Evolutionary conservation across 2,329 filamentous ascomycete species (phyloP).

Genomic region (Fusarium caatingaense): DNA sequence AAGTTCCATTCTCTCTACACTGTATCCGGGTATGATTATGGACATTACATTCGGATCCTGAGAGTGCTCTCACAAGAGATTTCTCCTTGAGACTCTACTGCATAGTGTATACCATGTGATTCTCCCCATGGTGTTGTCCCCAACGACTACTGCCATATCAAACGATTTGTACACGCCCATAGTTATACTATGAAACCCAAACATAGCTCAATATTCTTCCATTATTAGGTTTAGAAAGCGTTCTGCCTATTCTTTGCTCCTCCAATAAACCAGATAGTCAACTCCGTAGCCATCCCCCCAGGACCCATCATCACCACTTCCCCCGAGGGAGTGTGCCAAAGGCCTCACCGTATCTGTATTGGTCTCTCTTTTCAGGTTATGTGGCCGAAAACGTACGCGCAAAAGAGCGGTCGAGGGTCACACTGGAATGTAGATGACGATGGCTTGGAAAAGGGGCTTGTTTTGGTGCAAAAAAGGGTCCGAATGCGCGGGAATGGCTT

Average conservation of each 20-base stretch:
- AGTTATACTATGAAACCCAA: neutral
- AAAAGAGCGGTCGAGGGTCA: slow-evolving; percentile 17
- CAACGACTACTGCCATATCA: neutral
- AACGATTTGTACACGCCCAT: slow-evolving; percentile 3
- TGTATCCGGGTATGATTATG: slow-evolving; percentile 14
- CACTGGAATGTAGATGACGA: slow-evolving; percentile 37
- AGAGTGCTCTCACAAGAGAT: neutral
- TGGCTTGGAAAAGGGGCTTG: neutral
- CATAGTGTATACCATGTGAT: neutral
- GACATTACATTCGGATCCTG: neutral
- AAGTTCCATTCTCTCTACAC: neutral
- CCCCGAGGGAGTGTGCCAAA: neutral
- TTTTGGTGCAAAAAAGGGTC: slow-evolving; percentile 1
- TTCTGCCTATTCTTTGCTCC: neutral
- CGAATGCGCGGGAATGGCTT: slow-evolving; percentile 13
- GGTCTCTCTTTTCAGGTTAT: neutral
- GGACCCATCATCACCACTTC: neutral
- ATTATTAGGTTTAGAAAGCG: neutral
- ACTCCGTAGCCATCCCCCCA: slow-evolving; percentile 2
- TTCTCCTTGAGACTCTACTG: neutral
- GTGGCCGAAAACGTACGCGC: slow-evolving; percentile 21
- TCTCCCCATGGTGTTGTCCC: slow-evolving; percentile 21
- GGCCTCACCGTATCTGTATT: neutral
- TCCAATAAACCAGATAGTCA: neutral
- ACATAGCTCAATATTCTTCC: slow-evolving; percentile 3